phyloP scores from a whole-genome alignment of 257 asterid genomes.

The Solanum infundibuliforme region DNA sequence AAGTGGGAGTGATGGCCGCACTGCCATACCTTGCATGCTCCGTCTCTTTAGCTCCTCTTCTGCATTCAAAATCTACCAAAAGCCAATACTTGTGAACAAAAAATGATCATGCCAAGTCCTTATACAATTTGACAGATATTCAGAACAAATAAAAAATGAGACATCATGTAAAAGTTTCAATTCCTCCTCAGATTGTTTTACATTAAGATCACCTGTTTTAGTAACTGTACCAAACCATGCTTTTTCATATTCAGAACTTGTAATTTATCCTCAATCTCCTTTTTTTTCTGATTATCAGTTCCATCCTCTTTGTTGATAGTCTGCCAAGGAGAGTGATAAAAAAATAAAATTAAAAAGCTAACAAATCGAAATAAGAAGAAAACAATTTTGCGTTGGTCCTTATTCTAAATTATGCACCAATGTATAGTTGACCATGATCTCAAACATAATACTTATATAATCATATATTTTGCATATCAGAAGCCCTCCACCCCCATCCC shows the following conservation, averaged over 20 bases:
- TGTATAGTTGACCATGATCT: neutral
- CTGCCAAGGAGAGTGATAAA: slow-evolving; percentile 23
- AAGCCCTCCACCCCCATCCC: neutral
- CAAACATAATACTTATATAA: neutral
- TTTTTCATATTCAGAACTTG: slow-evolving; percentile 60
- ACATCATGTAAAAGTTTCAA: neutral
- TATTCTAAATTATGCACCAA: neutral
- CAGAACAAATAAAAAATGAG: neutral
- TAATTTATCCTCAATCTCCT: slow-evolving; percentile 72
- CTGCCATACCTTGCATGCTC: slow-evolving; percentile 37
- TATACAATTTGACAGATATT: neutral
- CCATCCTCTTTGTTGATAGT: slow-evolving; percentile 29
- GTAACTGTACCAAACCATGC: slow-evolving; percentile 75
- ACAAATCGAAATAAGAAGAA: neutral
- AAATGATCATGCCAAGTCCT: neutral
- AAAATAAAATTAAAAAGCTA: neutral
- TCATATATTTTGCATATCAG: neutral
- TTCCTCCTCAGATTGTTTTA: neutral
- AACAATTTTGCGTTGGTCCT: neutral
- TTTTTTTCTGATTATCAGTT: slow-evolving; percentile 47
- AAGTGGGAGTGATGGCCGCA: slow-evolving; percentile 51
- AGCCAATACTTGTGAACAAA: neutral
- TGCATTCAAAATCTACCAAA: slow-evolving; percentile 67
- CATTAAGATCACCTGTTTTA: slow-evolving; percentile 51
- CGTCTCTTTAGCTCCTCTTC: slow-evolving; percentile 79